phyloP scores from a whole-genome alignment of 441 rosid genomes.

The Erysimum cheiri region DNA sequence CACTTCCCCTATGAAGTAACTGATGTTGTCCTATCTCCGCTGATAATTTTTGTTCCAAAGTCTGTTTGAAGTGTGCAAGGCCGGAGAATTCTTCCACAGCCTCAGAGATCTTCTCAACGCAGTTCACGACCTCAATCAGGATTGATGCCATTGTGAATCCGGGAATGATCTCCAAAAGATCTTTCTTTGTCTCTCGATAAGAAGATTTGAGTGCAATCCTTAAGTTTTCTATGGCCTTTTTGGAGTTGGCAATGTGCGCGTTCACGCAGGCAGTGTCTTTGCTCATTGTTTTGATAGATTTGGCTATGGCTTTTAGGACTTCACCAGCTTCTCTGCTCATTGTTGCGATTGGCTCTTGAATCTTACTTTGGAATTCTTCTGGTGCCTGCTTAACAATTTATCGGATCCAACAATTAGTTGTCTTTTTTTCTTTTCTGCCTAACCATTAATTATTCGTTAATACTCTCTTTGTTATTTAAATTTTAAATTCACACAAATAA shows the following conservation, averaged over 20 bases:
- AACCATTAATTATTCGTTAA: background rate
- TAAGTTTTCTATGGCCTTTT: conserved; percentile 56
- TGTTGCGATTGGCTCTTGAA: conserved; percentile 53
- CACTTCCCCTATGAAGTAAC: conserved; percentile 59
- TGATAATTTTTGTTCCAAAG: conserved; percentile 39
- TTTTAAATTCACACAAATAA: background rate
- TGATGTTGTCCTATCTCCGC: conserved; percentile 47
- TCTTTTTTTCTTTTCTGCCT: background rate
- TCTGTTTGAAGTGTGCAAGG: conserved; percentile 54
- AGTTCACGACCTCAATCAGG: conserved; percentile 55
- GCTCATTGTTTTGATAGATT: conserved; percentile 66
- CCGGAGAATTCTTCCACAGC: conserved; percentile 62
- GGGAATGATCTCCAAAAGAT: conserved; percentile 57
- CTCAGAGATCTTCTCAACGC: conserved; percentile 56
- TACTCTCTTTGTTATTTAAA: background rate
- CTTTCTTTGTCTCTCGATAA: conserved; percentile 44
- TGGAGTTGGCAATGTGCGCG: conserved; percentile 57
- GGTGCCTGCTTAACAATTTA: conserved; percentile 51
- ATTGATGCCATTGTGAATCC: conserved; percentile 68
- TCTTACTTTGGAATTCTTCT: conserved; percentile 49
- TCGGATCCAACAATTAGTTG: background rate
- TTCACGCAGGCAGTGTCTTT: conserved; percentile 53
- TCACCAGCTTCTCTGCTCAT: conserved; percentile 64
- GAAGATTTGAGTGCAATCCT: conserved; percentile 49
- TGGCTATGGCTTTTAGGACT: conserved; percentile 63